Conservation (phyloP, 768 basidiomycete species). For the Termitomyces sp. region DNA sequence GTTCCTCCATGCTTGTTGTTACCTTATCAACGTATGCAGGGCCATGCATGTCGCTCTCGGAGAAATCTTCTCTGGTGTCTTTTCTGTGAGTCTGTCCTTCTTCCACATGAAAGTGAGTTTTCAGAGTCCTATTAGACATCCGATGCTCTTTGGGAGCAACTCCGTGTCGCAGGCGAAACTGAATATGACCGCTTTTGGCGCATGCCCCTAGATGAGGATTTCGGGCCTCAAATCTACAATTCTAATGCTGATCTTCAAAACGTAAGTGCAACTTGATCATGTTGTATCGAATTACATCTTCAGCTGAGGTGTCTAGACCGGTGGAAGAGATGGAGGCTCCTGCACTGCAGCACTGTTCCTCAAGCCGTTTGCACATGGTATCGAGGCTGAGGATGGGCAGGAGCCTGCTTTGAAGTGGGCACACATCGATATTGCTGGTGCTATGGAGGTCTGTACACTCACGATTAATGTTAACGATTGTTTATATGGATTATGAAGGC, state of each 20-base stretch:
- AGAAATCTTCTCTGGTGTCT: conserved; percentile 73
- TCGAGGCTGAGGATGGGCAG: conserved; percentile 54
- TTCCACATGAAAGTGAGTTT: not conserved
- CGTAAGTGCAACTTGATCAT: conserved; percentile 27
- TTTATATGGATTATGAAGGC: conserved; percentile 25
- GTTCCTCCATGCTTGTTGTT: not conserved
- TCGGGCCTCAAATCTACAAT: conserved; percentile 65
- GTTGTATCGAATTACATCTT: not conserved
- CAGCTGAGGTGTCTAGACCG: conserved; percentile 36
- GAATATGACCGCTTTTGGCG: conserved; percentile 88
- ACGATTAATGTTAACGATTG: not conserved
- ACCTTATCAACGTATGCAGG: conserved; percentile 25
- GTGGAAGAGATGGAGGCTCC: conserved; percentile 66
- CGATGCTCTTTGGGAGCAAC: conserved; percentile 65
- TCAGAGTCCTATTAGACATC: conserved; percentile 43
- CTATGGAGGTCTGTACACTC: conserved; percentile 56
- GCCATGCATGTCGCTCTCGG: conserved; percentile 73
- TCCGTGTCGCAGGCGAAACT: conserved; percentile 62
- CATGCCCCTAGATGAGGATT: conserved; percentile 84
- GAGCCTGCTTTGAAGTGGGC: conserved; percentile 70
- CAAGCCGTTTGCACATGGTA: conserved; percentile 74
- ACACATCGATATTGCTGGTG: conserved; percentile 79
- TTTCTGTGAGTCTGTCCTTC: conserved; percentile 46
- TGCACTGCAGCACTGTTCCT: conserved; percentile 87
- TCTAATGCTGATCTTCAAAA: conserved; percentile 84